A percentile compares a stretch with the other conserved stretches of the same genome.
Evolutionary conservation across 169 alveolate genomes (phyloP).

Genomic region (Plasmodium inui): DNA sequence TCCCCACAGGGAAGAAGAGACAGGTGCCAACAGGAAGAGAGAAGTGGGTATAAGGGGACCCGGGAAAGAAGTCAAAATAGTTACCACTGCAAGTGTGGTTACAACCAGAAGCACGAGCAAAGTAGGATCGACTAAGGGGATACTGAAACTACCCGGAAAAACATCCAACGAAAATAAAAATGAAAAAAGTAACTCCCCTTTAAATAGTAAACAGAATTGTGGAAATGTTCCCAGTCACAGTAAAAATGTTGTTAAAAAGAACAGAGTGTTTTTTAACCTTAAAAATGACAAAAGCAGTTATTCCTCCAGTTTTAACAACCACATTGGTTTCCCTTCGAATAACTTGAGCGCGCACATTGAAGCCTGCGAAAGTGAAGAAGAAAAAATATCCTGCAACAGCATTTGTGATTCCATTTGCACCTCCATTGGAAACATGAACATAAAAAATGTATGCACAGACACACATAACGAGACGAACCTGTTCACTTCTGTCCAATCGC

Average conservation of each 20-base stretch:
- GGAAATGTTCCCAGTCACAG: background rate
- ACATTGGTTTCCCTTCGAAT: background rate
- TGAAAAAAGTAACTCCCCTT: constrained; percentile 7
- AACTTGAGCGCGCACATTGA: constrained; percentile 11
- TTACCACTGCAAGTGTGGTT: background rate
- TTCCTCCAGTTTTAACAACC: constrained; percentile 18
- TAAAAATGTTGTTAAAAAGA: constrained; percentile 32
- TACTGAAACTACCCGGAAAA: constrained; percentile 16
- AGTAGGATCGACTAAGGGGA: constrained; percentile 29
- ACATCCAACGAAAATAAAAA: constrained; percentile 15
- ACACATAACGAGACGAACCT: constrained; percentile 54
- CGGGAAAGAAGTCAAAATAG: constrained; percentile 1
- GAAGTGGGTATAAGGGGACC: background rate
- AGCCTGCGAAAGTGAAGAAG: constrained; percentile 23
- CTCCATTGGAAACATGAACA: constrained; percentile 58
- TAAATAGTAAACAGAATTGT: constrained; percentile 19
- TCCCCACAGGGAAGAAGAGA: background rate
- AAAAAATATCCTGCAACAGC: constrained; percentile 23
- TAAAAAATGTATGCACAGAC: constrained; percentile 72
- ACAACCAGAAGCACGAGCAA: constrained; percentile 18
- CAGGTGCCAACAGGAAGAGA: background rate
- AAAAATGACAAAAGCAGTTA: constrained; percentile 29
- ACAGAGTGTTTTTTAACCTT: constrained; percentile 50
- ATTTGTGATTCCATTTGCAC: constrained; percentile 68
- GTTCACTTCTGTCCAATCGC: constrained; percentile 64